Evolutionary conservation across 176 grass and related monocot genomes (phyloP), one percentile per base, ranked within the genome.

Genomic region (Panicum miliaceum): DNA sequence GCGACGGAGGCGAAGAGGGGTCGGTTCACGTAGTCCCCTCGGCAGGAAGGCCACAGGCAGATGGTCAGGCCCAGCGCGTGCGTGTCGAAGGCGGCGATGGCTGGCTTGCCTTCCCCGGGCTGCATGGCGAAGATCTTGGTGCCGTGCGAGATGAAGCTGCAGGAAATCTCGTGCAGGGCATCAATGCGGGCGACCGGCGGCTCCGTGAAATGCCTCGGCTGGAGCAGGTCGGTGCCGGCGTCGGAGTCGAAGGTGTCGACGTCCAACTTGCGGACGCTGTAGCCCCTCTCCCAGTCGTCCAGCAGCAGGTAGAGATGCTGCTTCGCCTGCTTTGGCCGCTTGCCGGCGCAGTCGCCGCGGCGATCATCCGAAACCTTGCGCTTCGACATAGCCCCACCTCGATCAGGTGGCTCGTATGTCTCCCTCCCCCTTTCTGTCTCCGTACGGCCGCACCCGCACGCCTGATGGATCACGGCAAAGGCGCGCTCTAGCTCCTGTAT

Each of bases 61-160:
- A 77, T 42, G 36, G 53, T 5, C 3, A 59, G 36, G 0, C 6
- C 5, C 36, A 42, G 11, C 3, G 74, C 42, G 12, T 10, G 22
- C 27, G 74, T 40, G 74, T 77, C 74, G 12, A 77, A 77, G 22
- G 53, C 74, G 12, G 74, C 22, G 74, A 85, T 46, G 38, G 38
- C 83, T 7, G 64, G 74, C 19, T 13, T 26, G 37, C 29, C 10
- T 10, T 77, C 48, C 16, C 13, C 40, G 0, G 63, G 18, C 60
- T 50, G 15, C 74, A 85, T 70, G 27, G 83, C 64, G 2, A 85
- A n/a, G 51, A 84, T 84, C 82, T 84, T 84, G 60, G 71, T 22
- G 60, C 82, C 82, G 52, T 85, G 83, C 3, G 74, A 22, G 83
- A 60, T 6, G 51, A 85, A 60, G 26, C 54, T 41, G 4, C 29